Percentiles rank a stretch among this genome's conserved stretches.
These are phyloP conservation scores for Begonia masoniana DNA, from an alignment of 306 rosid genomes.

Conservation along the genomic window DNA sequence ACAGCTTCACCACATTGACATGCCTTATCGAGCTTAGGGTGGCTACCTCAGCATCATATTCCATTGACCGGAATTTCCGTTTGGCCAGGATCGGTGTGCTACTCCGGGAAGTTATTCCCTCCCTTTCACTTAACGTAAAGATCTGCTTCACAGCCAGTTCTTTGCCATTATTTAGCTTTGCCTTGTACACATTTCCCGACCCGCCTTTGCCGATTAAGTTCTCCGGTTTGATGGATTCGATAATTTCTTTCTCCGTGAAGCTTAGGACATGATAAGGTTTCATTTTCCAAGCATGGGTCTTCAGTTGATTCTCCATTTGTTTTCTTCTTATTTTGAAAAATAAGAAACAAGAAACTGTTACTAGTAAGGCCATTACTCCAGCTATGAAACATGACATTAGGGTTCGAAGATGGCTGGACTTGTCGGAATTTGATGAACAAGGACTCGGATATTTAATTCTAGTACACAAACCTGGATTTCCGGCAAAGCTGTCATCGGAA, in stretches of 20 bases:
- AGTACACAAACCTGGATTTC: constrained; percentile 78
- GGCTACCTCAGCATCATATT: constrained; percentile 75
- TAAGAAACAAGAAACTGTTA: constrained; percentile 23
- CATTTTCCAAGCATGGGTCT: constrained; percentile 53
- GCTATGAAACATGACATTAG: constrained; percentile 33
- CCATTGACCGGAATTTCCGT: constrained; percentile 22
- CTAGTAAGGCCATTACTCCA: constrained; percentile 28
- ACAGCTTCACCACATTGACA: constrained; percentile 83
- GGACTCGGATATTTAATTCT: constrained; percentile 21
- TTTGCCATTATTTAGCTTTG: constrained; percentile 33
- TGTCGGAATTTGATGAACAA: constrained; percentile 29
- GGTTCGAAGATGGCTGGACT: constrained; percentile 17
- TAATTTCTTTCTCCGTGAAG: constrained; percentile 56
- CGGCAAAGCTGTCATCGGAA: constrained; percentile 41
- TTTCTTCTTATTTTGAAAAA: constrained; percentile 29
- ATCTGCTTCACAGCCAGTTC: constrained; percentile 75
- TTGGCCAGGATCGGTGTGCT: constrained; percentile 45
- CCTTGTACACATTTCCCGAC: constrained; percentile 80
- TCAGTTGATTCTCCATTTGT: constrained; percentile 23
- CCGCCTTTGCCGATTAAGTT: constrained; percentile 83
- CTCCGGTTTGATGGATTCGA: constrained; percentile 42
- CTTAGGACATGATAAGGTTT: constrained; percentile 48
- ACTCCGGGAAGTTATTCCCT: constrained; percentile 25
- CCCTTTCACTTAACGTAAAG: constrained; percentile 34
- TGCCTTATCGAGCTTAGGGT: constrained; percentile 79